These are phyloP conservation scores for Lactarius psammicola DNA, from an alignment of 768 basidiomycete species.

Conservation along the genomic window DNA sequence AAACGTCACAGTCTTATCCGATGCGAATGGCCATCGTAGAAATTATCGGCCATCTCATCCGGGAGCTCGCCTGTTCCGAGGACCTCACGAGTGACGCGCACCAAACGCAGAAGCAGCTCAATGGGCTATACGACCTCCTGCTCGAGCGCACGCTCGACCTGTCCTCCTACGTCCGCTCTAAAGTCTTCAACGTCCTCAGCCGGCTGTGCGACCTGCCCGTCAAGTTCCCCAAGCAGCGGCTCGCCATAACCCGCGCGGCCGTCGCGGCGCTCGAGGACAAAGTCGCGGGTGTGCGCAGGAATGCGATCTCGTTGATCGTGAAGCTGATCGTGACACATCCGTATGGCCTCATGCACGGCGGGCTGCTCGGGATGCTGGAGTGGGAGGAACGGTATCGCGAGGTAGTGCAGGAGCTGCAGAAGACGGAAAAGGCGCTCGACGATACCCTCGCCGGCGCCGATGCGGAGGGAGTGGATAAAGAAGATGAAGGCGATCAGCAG, in stretches of 20 bases:
- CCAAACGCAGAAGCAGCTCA: constrained; percentile 70
- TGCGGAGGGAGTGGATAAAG: too few species aligned
- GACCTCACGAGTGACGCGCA: constrained; percentile 47
- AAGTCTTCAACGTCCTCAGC: constrained; percentile 74
- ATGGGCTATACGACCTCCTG: constrained; percentile 76
- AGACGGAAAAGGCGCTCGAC: constrained; percentile 65
- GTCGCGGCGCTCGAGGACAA: constrained; percentile 87
- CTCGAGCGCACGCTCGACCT: constrained; percentile 85
- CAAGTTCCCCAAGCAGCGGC: constrained; percentile 86
- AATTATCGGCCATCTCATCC: constrained; percentile 80
- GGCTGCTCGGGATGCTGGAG: constrained; percentile 63
- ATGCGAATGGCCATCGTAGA: constrained; percentile 96
- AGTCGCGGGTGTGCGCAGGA: constrained; percentile 81
- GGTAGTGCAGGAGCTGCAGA: constrained; percentile 61
- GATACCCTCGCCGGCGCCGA: constrained; percentile 53
- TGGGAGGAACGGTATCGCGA: constrained; percentile 76
- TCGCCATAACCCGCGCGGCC: constrained; percentile 72
- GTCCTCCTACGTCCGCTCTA: constrained; percentile 88
- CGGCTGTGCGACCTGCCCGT: constrained; percentile 71
- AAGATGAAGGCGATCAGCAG: constrained; percentile 28
- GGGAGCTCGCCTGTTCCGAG: constrained; percentile 63
- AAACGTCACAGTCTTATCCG: constrained; percentile 72
- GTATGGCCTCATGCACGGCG: constrained; percentile 81
- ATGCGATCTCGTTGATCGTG: constrained; percentile 71
- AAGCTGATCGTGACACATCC: constrained; percentile 85